Conservation (phyloP, 257 asterid genomes). For the Rauvolfia tetraphylla region DNA sequence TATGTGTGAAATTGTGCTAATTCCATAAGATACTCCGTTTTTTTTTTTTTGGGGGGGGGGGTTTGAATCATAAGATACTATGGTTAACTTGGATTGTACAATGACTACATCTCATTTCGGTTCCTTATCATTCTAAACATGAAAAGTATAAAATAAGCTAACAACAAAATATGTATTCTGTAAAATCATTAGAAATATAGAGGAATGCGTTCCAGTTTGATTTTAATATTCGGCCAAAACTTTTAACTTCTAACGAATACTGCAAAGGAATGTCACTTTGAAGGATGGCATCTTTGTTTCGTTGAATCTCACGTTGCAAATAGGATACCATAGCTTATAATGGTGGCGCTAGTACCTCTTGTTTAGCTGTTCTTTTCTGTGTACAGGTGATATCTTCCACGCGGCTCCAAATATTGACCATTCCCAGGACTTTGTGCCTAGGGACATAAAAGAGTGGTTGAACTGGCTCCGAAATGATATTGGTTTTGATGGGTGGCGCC, state of each 20-base stretch:
- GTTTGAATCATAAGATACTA: background rate
- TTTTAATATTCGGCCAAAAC: background rate
- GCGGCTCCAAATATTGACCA: conserved; percentile 63
- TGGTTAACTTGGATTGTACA: background rate
- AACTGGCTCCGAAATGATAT: conserved; percentile 48
- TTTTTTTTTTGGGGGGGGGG: too few species aligned
- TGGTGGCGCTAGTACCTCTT: background rate
- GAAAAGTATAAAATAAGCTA: background rate
- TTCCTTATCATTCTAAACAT: background rate
- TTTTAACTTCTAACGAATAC: background rate
- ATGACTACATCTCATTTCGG: background rate
- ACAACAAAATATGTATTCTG: background rate
- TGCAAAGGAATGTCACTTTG: background rate
- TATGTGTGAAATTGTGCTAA: background rate
- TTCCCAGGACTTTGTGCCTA: conserved; percentile 51
- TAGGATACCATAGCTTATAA: background rate
- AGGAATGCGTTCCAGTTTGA: background rate
- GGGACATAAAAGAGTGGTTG: conserved; percentile 48
- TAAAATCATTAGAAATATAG: background rate
- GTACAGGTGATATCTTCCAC: conserved; percentile 49
- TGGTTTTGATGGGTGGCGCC: conserved; percentile 65
- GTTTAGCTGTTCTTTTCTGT: conserved; percentile 10
- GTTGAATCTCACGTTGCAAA: background rate
- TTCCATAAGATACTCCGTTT: background rate
- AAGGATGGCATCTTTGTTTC: background rate